Evolutionary conservation across 2,329 filamentous ascomycete species (phyloP).

Genomic region (Penicillium sp.): DNA sequence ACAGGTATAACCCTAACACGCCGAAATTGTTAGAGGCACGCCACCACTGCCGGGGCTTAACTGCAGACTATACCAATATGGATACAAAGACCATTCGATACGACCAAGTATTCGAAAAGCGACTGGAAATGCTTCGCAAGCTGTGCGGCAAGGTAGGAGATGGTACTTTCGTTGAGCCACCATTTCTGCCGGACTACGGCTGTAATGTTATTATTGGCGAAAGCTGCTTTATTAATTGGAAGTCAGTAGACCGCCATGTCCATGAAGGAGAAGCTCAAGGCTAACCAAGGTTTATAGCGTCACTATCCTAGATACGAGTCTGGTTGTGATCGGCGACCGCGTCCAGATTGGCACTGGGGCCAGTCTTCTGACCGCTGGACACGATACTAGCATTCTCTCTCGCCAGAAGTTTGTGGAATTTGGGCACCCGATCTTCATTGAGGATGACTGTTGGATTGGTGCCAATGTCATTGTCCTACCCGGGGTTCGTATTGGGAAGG

Average conservation of each 20-base stretch:
- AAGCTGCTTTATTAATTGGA: conserved; percentile 36
- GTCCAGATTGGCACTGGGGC: conserved; percentile 60
- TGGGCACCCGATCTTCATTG: conserved; percentile 53
- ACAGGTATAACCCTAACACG: conserved; percentile 32
- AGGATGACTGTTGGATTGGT: conserved; percentile 56
- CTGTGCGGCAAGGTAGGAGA: conserved; percentile 30
- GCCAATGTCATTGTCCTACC: conserved; percentile 51
- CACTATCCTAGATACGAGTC: conserved; percentile 56
- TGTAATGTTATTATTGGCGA: conserved; percentile 35
- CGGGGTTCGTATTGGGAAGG: conserved; percentile 48
- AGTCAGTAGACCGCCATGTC: conserved; percentile 19
- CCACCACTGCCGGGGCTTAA: conserved; percentile 28
- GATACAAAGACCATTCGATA: conserved; percentile 29
- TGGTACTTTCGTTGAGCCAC: conserved; percentile 35
- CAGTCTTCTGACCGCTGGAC: conserved; percentile 56
- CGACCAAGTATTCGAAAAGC: conserved; percentile 29
- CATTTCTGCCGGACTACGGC: conserved; percentile 35
- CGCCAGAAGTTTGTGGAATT: conserved; percentile 56
- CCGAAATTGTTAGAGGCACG: conserved; percentile 31
- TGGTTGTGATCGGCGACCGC: conserved; percentile 59
- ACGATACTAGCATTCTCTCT: conserved; percentile 54
- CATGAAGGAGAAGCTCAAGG: conserved; percentile 2
- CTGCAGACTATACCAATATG: conserved; percentile 33
- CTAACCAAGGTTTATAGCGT: too few species aligned
- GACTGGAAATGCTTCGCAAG: conserved; percentile 29